phyloP scores from a whole-genome alignment of 2,329 filamentous ascomycete species.

The Dactylella cylindrospora region DNA sequence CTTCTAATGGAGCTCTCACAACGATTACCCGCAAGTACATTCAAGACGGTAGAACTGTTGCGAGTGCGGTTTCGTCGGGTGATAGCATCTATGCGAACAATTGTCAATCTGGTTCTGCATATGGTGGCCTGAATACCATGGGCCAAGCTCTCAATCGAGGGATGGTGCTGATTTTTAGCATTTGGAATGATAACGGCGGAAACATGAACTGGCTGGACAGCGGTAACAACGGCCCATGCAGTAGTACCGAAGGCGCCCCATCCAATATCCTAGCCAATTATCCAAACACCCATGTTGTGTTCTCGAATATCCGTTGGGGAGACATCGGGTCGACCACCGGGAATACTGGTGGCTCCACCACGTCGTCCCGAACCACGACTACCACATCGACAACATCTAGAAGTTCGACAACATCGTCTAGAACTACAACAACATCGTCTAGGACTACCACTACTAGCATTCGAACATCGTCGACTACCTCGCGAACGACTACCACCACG shows the following conservation, averaged over 20 bases:
- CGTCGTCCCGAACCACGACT: slow-evolving; percentile 2
- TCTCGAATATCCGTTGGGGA: slow-evolving; percentile 63
- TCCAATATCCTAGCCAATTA: slow-evolving; percentile 56
- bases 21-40: slow-evolving; percentile 40
- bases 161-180: slow-evolving; percentile 60
- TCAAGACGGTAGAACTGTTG: slow-evolving; percentile 27
- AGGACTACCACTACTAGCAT: neutral
- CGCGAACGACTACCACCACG: slow-evolving; percentile 2
- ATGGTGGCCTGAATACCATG: slow-evolving; percentile 55
- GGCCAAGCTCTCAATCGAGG: slow-evolving; percentile 56
- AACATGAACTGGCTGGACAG: slow-evolving; percentile 63
- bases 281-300: slow-evolving; percentile 58
- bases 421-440: slow-evolving; percentile 4
- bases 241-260: slow-evolving; percentile 59
- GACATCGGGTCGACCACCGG: slow-evolving; percentile 59
- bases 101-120: slow-evolving; percentile 15
- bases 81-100: slow-evolving; percentile 20
- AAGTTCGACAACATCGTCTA: slow-evolving; percentile 1
- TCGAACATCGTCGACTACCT: slow-evolving; percentile 1
- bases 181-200: slow-evolving; percentile 60
- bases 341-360: neutral
- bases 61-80: slow-evolving; percentile 13
- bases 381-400: slow-evolving; percentile 1
- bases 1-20: slow-evolving; percentile 3
- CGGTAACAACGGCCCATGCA: slow-evolving; percentile 59